These are phyloP conservation scores for Trichoderma sp. DNA, from an alignment of 2,329 filamentous ascomycete genomes.

Conservation along the genomic window DNA sequence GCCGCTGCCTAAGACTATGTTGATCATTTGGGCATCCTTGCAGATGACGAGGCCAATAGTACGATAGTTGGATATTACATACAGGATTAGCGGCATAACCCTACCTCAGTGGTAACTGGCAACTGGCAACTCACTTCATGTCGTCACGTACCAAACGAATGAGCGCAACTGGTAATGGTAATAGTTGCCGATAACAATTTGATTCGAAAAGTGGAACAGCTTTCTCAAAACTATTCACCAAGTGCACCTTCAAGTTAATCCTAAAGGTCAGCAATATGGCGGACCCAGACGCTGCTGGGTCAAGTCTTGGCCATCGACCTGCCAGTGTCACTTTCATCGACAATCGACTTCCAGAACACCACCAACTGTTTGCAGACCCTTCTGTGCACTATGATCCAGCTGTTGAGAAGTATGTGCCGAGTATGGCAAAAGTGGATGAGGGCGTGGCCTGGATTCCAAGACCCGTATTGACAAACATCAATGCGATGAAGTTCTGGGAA, in stretches of 20 bases:
- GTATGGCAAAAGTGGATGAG: background rate
- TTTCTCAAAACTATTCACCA: background rate
- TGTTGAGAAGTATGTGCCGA: background rate
- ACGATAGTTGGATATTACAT: background rate
- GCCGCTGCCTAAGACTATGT: background rate
- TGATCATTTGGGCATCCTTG: background rate
- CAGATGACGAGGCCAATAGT: background rate
- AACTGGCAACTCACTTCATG: no score
- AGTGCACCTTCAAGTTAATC: background rate
- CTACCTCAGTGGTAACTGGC: background rate
- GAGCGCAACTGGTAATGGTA: background rate
- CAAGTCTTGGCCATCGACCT: background rate
- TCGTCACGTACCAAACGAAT: background rate
- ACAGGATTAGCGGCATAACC: background rate
- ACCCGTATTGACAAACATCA: background rate
- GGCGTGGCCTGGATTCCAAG: background rate
- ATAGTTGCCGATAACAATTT: background rate
- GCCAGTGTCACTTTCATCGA: background rate
- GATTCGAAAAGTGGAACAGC: background rate
- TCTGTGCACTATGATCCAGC: background rate
- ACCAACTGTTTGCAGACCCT: background rate
- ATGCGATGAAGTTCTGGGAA: background rate
- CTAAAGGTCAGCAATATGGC: background rate
- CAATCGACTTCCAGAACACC: background rate
- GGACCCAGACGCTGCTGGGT: background rate